Evolutionary conservation across 1,139 yeast genomes (phyloP).

Genomic region (Sugiyamaella sp.): DNA sequence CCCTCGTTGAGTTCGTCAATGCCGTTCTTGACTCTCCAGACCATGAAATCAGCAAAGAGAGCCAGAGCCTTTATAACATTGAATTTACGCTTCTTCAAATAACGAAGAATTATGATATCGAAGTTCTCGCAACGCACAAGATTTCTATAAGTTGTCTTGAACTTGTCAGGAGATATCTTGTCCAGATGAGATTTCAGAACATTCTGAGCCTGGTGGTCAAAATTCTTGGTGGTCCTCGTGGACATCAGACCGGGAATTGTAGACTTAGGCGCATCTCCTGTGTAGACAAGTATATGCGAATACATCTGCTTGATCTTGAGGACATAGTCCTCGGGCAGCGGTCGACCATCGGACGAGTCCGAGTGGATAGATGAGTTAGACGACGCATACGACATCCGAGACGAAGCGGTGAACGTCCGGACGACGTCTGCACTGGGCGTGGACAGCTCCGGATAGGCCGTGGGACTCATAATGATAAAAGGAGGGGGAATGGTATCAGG

Average conservation of each 20-base stretch:
- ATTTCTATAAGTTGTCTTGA: constrained; percentile 55
- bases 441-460: neutral
- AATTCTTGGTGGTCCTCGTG: constrained; percentile 1
- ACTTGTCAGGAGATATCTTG: constrained; percentile 45
- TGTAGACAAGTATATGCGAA: constrained; percentile 63
- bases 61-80: constrained; percentile 73
- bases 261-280: constrained; percentile 57
- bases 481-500: too few relatives aligned
- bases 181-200: constrained; percentile 5
- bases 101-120: constrained; percentile 67
- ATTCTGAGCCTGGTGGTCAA: constrained; percentile 7
- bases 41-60: constrained; percentile 65
- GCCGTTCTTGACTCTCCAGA: constrained; percentile 65
- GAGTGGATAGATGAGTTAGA: neutral
- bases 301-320: constrained; percentile 67
- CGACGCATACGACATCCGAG: neutral
- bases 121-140: constrained; percentile 67
- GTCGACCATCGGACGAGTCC: neutral
- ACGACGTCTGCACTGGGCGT: neutral
- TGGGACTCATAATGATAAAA: too few relatives aligned
- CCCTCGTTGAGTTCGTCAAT: constrained; percentile 58
- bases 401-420: neutral
- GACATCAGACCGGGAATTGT: constrained; percentile 29
- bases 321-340: constrained; percentile 7
- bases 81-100: constrained; percentile 90